Evolutionary conservation across 2,329 filamentous ascomycete species (phyloP).

Genomic region (Claviceps purpurea): DNA sequence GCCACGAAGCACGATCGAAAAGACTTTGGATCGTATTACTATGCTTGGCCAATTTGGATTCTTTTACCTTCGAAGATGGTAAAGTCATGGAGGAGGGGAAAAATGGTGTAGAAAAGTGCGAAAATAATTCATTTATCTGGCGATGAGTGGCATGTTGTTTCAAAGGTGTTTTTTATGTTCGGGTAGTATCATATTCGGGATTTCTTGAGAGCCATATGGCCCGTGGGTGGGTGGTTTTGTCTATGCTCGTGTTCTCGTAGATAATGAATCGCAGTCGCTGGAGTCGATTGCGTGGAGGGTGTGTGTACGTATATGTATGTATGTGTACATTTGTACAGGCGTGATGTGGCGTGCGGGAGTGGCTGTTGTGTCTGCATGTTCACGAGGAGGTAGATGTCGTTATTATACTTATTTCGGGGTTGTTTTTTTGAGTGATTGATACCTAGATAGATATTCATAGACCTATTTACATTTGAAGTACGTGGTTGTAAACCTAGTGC

Average conservation of each 20-base stretch:
- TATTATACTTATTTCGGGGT: background rate
- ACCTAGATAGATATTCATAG: no score
- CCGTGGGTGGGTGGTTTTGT: background rate
- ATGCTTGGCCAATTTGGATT: no score
- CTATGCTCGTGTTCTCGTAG: background rate
- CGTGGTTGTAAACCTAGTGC: no score
- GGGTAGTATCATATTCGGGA: background rate
- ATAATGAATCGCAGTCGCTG: slow-evolving; percentile 2
- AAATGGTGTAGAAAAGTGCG: no score
- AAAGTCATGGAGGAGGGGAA: no score
- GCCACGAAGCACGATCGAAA: background rate
- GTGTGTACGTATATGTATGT: background rate
- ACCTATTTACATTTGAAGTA: no score
- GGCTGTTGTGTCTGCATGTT: background rate
- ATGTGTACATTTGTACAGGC: background rate
- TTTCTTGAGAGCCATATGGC: background rate
- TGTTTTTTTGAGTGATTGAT: no score
- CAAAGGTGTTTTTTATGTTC: no score
- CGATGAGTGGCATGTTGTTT: no score
- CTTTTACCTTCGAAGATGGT: no score
- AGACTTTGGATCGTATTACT: background rate
- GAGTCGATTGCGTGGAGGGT: slow-evolving; percentile 4
- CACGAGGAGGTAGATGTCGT: background rate
- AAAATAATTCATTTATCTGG: no score
- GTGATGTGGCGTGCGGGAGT: background rate